Conservation (phyloP, 2,329 filamentous ascomycete genomes). For the Trichophyton equinum region DNA sequence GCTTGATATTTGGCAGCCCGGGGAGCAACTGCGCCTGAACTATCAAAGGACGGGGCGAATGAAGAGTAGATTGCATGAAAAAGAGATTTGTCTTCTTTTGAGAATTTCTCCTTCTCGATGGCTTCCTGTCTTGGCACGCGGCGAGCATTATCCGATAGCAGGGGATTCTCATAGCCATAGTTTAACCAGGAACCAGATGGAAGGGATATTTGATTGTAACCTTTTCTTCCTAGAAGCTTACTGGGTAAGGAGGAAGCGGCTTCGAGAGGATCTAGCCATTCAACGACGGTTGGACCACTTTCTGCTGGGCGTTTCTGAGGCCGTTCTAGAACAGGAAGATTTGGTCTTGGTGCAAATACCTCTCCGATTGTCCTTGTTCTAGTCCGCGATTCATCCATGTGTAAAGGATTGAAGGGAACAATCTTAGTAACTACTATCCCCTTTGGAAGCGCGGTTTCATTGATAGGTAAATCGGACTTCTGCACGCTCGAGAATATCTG, state of each 20-base stretch:
- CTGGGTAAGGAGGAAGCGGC: conserved; percentile 23
- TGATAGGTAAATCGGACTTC: conserved; percentile 33
- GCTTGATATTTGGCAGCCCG: conserved; percentile 30
- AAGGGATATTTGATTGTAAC: conserved; percentile 30
- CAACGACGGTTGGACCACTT: conserved; percentile 21
- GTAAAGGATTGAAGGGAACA: conserved; percentile 36
- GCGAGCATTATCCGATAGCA: not conserved
- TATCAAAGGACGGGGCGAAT: conserved; percentile 38
- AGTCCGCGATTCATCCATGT: conserved; percentile 20
- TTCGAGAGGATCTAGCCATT: conserved; percentile 34
- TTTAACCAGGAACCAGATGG: conserved; percentile 33
- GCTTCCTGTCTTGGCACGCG: not conserved
- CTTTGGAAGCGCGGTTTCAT: conserved; percentile 56
- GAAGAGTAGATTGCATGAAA: conserved; percentile 31
- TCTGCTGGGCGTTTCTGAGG: conserved; percentile 27
- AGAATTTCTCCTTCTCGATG: not conserved
- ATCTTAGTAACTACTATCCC: conserved; percentile 61
- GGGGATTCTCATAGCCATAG: conserved; percentile 22
- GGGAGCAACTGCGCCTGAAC: conserved; percentile 32
- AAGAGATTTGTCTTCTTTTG: conserved; percentile 20
- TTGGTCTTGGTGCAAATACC: conserved; percentile 31
- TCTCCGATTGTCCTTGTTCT: conserved; percentile 33
- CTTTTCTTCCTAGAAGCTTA: conserved; percentile 27
- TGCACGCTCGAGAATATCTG: conserved; percentile 82
- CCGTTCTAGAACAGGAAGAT: conserved; percentile 28